Conservation (phyloP, 148 eudicot genomes). For the Rhododendron kiyosumense region DNA sequence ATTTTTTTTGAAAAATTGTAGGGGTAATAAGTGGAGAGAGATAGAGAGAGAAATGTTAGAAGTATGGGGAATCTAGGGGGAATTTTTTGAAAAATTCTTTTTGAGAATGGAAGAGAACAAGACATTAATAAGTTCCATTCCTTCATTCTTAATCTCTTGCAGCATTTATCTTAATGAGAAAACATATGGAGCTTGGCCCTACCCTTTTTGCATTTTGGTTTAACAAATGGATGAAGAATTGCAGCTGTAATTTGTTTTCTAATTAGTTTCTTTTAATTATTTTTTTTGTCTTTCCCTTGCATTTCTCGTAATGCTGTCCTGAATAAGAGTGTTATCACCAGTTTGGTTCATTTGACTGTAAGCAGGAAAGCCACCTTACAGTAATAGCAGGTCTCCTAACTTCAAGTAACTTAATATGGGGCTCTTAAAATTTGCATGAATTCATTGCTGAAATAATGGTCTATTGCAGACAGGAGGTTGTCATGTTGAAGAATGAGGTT, state of each 20-base stretch:
- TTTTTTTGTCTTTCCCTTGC: neutral
- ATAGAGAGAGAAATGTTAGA: no score
- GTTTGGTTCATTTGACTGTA: neutral
- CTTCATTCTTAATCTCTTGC: neutral
- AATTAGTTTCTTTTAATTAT: neutral
- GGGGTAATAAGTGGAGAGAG: no score
- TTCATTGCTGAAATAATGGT: neutral
- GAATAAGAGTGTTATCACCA: neutral
- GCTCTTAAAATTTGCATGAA: neutral
- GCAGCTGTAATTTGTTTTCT: neutral
- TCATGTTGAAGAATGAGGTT: slow-evolving; percentile 41
- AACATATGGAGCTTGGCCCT: neutral
- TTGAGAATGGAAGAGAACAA: no score
- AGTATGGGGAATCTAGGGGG: no score
- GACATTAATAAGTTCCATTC: neutral
- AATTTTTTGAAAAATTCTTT: no score
- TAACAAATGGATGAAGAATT: neutral
- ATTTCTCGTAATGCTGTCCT: neutral
- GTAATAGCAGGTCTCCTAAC: neutral
- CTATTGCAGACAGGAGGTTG: slow-evolving; percentile 43
- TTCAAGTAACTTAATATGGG: slow-evolving; percentile 2
- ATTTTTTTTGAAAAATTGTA: no score
- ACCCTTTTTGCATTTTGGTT: neutral
- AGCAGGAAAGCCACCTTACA: neutral
- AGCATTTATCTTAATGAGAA: neutral